Evolutionary conservation across 2,329 filamentous ascomycete genomes (phyloP), one percentile per base, ranked within the genome.

Genomic region (Xylariaceae sp.): DNA sequence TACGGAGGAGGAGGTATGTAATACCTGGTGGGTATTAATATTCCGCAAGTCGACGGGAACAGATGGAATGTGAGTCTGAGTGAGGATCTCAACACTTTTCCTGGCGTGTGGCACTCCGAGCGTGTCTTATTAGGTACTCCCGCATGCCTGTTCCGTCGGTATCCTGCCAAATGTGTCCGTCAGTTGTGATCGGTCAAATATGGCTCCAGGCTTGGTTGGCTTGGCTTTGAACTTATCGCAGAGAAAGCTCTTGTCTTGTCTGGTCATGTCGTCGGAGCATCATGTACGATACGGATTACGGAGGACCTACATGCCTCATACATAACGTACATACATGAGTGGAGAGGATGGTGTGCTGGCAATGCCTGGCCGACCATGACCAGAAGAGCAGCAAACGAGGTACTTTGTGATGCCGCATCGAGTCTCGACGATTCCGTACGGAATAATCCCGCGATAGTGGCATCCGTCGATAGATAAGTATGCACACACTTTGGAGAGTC

Each of bases 301-400:
- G 23, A 44, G 39, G 10, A 44, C 39, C 39, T 44, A 44, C 39
- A 44, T 30, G 23, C 23, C 23, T 30, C 8, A 13, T 42, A 42
- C 37, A 42, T 42, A 42, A 42, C 37, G 11, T 42, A 42, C 37
- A 42, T 42, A 45, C 42, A 45, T 45, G 44, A 47, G 62, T 62
- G 60, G 62, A 58, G 62, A 63, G 60, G 50, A 52, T 60, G 56
- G 39, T 64, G 59, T 62, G 62, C 53, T 64, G 62, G 57, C 62
- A 64, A 9, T 30, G 50, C 13, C 62, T 49, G 57, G 52, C 62
- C 62, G 60, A 55, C 62, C 62, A 64, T 37, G 37, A 56, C 8
- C n/a, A 37, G 13, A 45, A 45, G 13, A 45, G 42, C 5, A n/a
- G 10, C 13, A 11, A 52, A 50, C 6, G 6, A 35, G 50, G 15